These are phyloP conservation scores for Cynara cardunculus DNA, from an alignment of 129 eudicot genomes.

Conservation along the genomic window DNA sequence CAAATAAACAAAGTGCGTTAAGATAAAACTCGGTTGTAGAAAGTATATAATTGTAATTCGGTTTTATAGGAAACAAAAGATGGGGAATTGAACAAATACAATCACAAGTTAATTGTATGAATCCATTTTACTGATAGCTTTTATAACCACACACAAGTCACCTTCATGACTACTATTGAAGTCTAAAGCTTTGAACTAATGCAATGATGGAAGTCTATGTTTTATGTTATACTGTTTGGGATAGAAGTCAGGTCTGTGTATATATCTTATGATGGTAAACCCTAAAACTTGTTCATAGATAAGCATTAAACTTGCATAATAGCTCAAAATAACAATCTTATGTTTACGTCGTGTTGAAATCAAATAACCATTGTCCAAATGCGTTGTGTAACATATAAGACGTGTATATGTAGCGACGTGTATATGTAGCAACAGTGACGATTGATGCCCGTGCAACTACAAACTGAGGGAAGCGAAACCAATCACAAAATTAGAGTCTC, in stretches of 20 bases:
- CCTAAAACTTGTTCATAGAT: background rate
- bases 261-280: background rate
- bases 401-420: too few species aligned
- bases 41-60: background rate
- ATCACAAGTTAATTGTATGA: too few species aligned
- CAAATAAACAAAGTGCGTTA: background rate
- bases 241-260: background rate
- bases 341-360: background rate
- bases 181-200: background rate
- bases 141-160: too few species aligned
- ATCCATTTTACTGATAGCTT: background rate
- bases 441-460: background rate
- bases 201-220: background rate
- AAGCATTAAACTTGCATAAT: background rate
- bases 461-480: background rate
- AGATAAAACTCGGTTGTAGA: background rate
- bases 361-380: background rate
- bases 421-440: background rate
- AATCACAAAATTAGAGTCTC: background rate
- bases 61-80: background rate
- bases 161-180: too few species aligned
- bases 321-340: background rate
- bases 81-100: background rate
- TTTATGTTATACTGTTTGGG: too few species aligned
- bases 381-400: background rate